phyloP scores from a whole-genome alignment of 208 protist species.

The Leishmania tarentolae region DNA sequence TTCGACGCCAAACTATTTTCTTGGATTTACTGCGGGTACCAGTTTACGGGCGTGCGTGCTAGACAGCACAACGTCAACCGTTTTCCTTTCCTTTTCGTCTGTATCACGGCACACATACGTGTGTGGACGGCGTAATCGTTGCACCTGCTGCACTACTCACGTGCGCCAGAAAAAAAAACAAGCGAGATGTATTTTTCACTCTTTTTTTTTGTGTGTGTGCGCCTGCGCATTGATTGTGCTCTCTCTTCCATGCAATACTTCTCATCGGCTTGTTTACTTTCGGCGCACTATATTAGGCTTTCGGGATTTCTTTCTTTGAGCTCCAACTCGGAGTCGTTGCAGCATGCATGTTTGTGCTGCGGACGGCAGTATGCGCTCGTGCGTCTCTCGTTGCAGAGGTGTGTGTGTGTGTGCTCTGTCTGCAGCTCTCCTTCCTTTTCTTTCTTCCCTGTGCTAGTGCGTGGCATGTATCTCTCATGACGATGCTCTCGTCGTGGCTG shows the following conservation, averaged over 20 bases:
- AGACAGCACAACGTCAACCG: background rate
- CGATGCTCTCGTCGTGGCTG: background rate
- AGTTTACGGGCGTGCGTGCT: background rate
- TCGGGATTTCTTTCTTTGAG: background rate
- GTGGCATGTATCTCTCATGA: background rate
- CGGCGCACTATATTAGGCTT: background rate
- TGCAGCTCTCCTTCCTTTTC: background rate
- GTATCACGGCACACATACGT: background rate
- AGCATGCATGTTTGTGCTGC: background rate
- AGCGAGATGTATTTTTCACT: background rate
- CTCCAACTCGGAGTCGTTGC: background rate
- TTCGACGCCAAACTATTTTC: background rate
- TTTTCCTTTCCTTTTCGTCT: background rate
- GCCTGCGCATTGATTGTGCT: background rate
- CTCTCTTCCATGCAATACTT: background rate
- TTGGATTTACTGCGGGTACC: background rate
- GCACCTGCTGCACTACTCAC: background rate
- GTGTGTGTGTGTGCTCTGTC: background rate
- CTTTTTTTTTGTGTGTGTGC: background rate
- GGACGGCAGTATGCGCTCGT: background rate
- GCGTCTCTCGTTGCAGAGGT: background rate
- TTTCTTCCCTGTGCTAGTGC: background rate
- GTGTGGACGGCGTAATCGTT: background rate
- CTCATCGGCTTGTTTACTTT: background rate
- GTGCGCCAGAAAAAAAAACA: background rate